phyloP scores from a whole-genome alignment of 2,329 filamentous ascomycete species.

The Microcyclospora tardicrescens region DNA sequence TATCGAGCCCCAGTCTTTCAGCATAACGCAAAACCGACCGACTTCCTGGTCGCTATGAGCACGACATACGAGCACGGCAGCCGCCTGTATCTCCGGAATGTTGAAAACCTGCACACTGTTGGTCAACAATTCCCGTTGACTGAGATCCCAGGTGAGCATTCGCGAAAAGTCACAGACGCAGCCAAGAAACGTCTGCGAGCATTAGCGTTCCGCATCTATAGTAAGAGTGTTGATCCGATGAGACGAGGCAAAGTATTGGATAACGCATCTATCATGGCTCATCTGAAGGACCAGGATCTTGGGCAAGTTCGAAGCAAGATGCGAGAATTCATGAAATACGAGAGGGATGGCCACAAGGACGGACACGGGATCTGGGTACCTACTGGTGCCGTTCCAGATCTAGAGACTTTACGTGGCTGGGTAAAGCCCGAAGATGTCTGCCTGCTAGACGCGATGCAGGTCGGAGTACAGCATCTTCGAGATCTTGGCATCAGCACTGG shows the following conservation, averaged over 20 bases:
- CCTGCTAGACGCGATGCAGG: constrained; percentile 89
- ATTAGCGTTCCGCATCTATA: constrained; percentile 80
- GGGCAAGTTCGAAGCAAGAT: constrained; percentile 94
- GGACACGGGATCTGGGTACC: constrained; percentile 66
- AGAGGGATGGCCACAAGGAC: constrained; percentile 71
- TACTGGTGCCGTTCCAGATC: constrained; percentile 59
- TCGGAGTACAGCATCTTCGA: constrained; percentile 77
- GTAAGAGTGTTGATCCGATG: constrained; percentile 55
- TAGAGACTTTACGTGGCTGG: constrained; percentile 68
- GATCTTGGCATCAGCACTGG: constrained; percentile 74
- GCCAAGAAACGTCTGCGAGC: constrained; percentile 94
- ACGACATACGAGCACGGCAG: constrained; percentile 67
- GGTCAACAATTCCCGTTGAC: constrained; percentile 87
- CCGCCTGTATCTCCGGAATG: constrained; percentile 70
- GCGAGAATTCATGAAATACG: constrained; percentile 88
- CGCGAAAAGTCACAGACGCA: constrained; percentile 90
- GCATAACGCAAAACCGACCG: constrained; percentile 61
- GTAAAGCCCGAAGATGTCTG: constrained; percentile 94
- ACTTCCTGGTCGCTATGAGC: constrained; percentile 78
- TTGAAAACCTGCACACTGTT: constrained; percentile 82
- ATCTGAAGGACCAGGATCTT: constrained; percentile 85
- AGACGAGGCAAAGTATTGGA: constrained; percentile 73
- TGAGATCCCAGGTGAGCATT: constrained; percentile 87
- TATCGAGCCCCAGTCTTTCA: constrained; percentile 89
- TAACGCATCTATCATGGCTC: constrained; percentile 44